These are phyloP conservation scores for Chaetomium globosum DNA, from an alignment of 2,329 filamentous ascomycete species.

Conservation along the genomic window DNA sequence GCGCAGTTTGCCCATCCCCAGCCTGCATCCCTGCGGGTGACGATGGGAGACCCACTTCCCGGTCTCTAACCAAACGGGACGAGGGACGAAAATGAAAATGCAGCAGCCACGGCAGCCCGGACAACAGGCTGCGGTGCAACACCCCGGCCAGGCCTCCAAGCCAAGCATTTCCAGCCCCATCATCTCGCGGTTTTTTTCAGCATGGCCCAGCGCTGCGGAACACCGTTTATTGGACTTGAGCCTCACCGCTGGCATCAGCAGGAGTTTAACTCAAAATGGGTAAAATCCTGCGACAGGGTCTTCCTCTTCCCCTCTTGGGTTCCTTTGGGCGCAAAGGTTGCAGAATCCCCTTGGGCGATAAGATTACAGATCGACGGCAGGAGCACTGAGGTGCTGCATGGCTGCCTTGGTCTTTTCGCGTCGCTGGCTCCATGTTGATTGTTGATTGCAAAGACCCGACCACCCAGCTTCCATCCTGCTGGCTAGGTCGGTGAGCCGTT, in stretches of 20 bases:
- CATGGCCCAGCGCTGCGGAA: slow-evolving; percentile 19
- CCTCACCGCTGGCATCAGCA: slow-evolving; percentile 3
- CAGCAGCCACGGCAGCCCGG: not conserved
- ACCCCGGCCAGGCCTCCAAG: slow-evolving; percentile 3
- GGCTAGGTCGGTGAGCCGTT: not conserved
- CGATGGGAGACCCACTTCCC: slow-evolving; percentile 21
- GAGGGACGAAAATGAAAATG: not conserved
- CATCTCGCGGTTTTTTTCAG: not conserved
- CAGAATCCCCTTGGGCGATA: not conserved
- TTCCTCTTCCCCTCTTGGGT: too few species aligned
- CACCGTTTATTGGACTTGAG: not conserved
- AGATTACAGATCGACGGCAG: slow-evolving; percentile 20
- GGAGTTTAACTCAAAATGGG: slow-evolving; percentile 7
- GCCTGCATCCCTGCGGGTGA: slow-evolving; percentile 6
- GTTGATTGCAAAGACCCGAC: not conserved
- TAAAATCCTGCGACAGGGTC: not conserved
- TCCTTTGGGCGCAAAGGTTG: not conserved
- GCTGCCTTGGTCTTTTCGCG: not conserved
- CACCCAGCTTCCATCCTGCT: not conserved
- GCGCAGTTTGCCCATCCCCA: slow-evolving; percentile 17
- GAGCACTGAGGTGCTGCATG: slow-evolving; percentile 9
- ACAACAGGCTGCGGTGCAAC: not conserved
- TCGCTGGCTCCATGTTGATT: not conserved
- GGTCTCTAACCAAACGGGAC: slow-evolving; percentile 12
- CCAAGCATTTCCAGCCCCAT: slow-evolving; percentile 13